Conservation (phyloP, 495 filamentous ascomycete genomes). For the Aspergillus kassunensis region DNA sequence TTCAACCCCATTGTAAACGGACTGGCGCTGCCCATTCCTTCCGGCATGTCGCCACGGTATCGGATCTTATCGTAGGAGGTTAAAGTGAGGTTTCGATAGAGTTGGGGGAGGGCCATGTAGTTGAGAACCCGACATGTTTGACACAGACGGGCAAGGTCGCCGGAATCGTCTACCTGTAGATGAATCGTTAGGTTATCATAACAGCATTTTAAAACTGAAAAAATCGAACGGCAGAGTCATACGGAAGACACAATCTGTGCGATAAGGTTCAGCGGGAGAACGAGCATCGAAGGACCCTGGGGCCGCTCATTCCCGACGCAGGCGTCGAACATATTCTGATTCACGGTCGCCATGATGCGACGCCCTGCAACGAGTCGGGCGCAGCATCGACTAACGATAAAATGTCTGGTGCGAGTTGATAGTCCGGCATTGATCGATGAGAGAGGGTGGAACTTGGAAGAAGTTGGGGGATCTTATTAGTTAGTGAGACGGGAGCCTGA, state of each 20-base stretch:
- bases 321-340: slow-evolving; percentile 46
- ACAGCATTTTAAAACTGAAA: not conserved
- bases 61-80: slow-evolving; percentile 59
- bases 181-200: slow-evolving; percentile 17
- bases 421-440: slow-evolving; percentile 13
- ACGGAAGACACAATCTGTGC: slow-evolving; percentile 53
- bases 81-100: slow-evolving; percentile 54
- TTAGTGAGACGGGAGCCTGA: slow-evolving; percentile 4
- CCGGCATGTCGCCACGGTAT: slow-evolving; percentile 54
- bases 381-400: slow-evolving; percentile 27
- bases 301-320: slow-evolving; percentile 32
- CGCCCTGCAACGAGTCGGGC: slow-evolving; percentile 22
- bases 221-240: not conserved
- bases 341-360: slow-evolving; percentile 46
- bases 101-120: slow-evolving; percentile 60
- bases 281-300: slow-evolving; percentile 34
- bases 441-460: not conserved
- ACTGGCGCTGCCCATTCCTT: slow-evolving; percentile 58
- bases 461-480: slow-evolving; percentile 3
- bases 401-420: not conserved
- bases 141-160: slow-evolving; percentile 54
- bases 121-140: slow-evolving; percentile 60
- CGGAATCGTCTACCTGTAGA: slow-evolving; percentile 45
- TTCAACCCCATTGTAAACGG: slow-evolving; percentile 62
- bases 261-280: slow-evolving; percentile 57